These are phyloP conservation scores for Eimeria falciformis DNA, from an alignment of 169 alveolate genomes.

Conservation along the genomic window DNA sequence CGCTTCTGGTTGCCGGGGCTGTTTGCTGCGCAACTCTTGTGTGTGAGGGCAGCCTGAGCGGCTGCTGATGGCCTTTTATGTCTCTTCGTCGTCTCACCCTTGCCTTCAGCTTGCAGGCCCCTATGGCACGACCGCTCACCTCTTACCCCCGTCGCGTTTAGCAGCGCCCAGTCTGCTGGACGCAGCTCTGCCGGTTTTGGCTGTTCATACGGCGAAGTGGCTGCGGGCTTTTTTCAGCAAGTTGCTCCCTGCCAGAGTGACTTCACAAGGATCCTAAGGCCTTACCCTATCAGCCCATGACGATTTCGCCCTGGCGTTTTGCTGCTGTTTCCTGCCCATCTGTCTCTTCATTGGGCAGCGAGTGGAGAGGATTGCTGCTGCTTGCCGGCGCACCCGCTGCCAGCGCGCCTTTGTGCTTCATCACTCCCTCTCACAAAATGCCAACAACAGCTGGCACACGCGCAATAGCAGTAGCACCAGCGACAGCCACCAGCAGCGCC, in stretches of 20 bases:
- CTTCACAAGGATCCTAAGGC: background rate
- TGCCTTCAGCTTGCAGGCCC: background rate
- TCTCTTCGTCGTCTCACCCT: too few relatives aligned
- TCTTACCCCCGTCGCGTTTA: background rate
- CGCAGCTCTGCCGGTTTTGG: background rate
- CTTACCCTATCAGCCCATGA: background rate
- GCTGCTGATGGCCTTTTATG: too few relatives aligned
- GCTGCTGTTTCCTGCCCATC: background rate
- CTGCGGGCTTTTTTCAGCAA: too few relatives aligned
- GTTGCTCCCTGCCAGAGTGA: background rate
- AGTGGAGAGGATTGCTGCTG: background rate
- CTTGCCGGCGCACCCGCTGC: background rate
- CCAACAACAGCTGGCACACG: too few relatives aligned
- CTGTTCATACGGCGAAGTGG: background rate
- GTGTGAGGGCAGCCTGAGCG: too few relatives aligned
- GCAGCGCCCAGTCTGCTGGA: background rate
- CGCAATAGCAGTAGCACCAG: too few relatives aligned
- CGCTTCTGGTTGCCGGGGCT: too few relatives aligned
- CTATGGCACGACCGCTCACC: background rate
- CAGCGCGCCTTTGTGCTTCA: too few relatives aligned
- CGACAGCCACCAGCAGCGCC: background rate
- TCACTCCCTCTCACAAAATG: background rate
- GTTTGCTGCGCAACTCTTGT: too few relatives aligned
- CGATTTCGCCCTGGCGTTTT: background rate
- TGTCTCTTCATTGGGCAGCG: background rate